Evolutionary conservation across 2,329 filamentous ascomycete genomes (phyloP), one percentile per base, ranked within the genome.

Genomic region (Microsporum canis): DNA sequence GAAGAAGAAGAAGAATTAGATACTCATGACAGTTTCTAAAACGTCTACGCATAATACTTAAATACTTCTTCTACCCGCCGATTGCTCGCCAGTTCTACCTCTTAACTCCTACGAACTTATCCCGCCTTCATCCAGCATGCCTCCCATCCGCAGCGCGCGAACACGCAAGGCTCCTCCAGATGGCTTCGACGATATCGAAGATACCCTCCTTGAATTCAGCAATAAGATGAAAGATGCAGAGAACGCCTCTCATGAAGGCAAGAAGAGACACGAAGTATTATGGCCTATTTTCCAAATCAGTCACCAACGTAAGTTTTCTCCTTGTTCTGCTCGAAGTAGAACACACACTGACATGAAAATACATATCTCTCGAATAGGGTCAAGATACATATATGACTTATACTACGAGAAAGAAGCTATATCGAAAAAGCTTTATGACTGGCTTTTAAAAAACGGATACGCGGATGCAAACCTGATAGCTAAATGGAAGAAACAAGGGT

Each of bases 401-500:
- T 97, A 96, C 79, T 99, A 97, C 77, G 88, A 95, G 75, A 96
- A 96, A 77, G 89, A 96, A 76, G 92, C 92, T 58, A 97, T 99
- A 73, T 88, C 84, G 75, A 92, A 88, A 77, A 80, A 87, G 75
- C 80, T 99, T 23, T 99, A 99, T 76, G 94, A 97, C 68, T 99
- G 89, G 87, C 78, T 97, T 65, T 79, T 99, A 63, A 99, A 99
- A 82, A 96, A 99, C 72, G 86, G 87, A 57, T 97, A 99, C 73
- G 94, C 91, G 3, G 94, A 99, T 76, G 85, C 89, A 53, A 94
- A 91, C 79, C 78, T 99, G 71, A 97, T 99, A 71, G 94, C 94
- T 12, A 99, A 99, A 78, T 99, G 94, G 94, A 99, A 99, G 84
- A 99, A 99, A 79, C 88, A 95, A 70, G 94, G 94, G 14, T 99